Conservation (phyloP, 768 basidiomycete species). For the Lanmaoa pseudosensibilis region DNA sequence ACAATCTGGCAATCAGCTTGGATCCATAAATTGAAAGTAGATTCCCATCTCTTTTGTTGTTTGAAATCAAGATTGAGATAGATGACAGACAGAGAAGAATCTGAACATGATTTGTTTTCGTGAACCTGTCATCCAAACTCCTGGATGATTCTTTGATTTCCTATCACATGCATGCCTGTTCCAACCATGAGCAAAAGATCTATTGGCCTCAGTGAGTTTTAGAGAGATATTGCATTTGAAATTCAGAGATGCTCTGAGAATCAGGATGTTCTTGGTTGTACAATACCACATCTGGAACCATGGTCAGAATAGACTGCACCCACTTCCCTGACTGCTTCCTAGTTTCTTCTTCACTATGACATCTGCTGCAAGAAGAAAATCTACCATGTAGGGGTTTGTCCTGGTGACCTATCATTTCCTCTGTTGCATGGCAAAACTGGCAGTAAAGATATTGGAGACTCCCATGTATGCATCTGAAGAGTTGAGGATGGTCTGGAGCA, state of each 20-base stretch:
- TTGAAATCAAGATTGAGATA: slow-evolving; percentile 11
- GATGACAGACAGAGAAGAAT: background rate
- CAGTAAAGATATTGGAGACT: slow-evolving; percentile 8
- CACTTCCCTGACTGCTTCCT: background rate
- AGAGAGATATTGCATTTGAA: slow-evolving; percentile 4
- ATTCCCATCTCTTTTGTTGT: slow-evolving; percentile 4
- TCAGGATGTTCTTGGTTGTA: background rate
- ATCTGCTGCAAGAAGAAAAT: slow-evolving; percentile 4
- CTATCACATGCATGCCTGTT: slow-evolving; percentile 14
- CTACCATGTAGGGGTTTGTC: background rate
- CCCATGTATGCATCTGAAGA: slow-evolving; percentile 7
- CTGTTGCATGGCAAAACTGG: background rate
- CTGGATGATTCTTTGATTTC: slow-evolving; percentile 11
- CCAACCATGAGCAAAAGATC: slow-evolving; percentile 13
- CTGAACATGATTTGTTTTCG: no score
- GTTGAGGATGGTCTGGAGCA: background rate
- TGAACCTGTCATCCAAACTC: background rate
- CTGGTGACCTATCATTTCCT: background rate
- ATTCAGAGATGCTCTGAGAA: background rate
- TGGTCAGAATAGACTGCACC: background rate
- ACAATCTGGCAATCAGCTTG: slow-evolving; percentile 11
- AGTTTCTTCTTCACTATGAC: background rate
- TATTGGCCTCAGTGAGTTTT: background rate
- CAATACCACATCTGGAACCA: background rate
- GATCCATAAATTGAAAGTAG: slow-evolving; percentile 5